These are phyloP conservation scores for Amphirosellinia nigrospora DNA, from an alignment of 495 filamentous ascomycete species.

Conservation along the genomic window DNA sequence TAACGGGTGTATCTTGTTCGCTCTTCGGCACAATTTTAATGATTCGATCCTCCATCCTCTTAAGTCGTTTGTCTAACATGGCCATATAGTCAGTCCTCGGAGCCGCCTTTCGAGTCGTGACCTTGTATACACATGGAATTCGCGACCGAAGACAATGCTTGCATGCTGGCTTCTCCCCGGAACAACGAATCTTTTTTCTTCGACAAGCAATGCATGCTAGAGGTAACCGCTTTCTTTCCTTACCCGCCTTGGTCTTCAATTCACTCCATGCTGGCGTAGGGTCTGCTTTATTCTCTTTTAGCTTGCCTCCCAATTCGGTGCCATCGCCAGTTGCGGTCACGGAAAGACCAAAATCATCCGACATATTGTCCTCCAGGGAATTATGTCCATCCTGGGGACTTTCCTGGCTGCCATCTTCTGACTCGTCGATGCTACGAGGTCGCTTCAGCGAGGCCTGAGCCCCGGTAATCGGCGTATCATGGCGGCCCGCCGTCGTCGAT, in stretches of 20 bases:
- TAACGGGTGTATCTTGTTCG: conserved; percentile 61
- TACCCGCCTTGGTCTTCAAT: conserved; percentile 96
- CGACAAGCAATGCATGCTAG: conserved; percentile 96
- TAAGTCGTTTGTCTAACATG: conserved; percentile 92
- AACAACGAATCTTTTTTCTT: conserved; percentile 97
- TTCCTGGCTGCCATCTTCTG: conserved; percentile 55
- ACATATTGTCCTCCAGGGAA: conserved; percentile 55
- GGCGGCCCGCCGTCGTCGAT: conserved; percentile 41
- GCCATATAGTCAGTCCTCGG: conserved; percentile 99
- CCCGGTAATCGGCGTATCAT: conserved; percentile 31
- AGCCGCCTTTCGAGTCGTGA: conserved; percentile 93
- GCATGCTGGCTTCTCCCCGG: conserved; percentile 95
- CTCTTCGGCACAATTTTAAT: conserved; percentile 94
- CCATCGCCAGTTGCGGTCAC: conserved; percentile 53
- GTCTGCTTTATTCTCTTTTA: conserved; percentile 64
- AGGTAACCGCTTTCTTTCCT: conserved; percentile 91
- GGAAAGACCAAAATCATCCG: conserved; percentile 60
- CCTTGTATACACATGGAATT: conserved; percentile 98
- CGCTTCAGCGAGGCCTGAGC: conserved; percentile 33
- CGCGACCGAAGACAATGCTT: conserved; percentile 94
- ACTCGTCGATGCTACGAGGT: conserved; percentile 46
- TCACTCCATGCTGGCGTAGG: conserved; percentile 84
- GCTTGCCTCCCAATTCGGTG: conserved; percentile 55
- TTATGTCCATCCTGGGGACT: conserved; percentile 52
- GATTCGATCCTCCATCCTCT: conserved; percentile 96